A percentile compares a stretch with the other conserved stretches of the same genome.
phyloP scores from a whole-genome alignment of 2,329 filamentous ascomycete genomes.

The Plectosphaerella cucumerina region DNA sequence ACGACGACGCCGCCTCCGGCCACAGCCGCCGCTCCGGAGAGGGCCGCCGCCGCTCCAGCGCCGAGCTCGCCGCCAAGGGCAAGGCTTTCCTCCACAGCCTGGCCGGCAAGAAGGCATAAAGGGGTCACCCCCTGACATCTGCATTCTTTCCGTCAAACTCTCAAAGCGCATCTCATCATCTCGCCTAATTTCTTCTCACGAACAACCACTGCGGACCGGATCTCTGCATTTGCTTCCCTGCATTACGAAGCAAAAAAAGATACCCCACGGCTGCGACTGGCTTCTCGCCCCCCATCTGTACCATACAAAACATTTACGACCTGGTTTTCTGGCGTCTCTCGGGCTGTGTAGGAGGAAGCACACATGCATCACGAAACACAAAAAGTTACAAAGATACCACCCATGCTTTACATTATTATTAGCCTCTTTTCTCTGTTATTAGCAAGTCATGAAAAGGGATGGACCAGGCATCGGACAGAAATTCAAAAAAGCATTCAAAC shows the following conservation, averaged over 20 bases:
- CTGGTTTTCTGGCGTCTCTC: background rate
- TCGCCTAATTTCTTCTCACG: background rate
- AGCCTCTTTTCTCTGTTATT: background rate
- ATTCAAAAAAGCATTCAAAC: background rate
- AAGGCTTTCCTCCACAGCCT: conserved; percentile 46
- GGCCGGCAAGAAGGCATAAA: conserved; percentile 42
- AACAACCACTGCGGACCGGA: background rate
- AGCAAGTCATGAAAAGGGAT: background rate
- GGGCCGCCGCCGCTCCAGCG: conserved; percentile 4
- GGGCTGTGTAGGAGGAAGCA: too few relatives aligned
- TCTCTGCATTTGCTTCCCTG: background rate
- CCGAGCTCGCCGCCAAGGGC: conserved; percentile 34
- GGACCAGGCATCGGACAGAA: background rate
- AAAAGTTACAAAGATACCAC: conserved; percentile 4
- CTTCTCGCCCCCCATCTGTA: background rate
- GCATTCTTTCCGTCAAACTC: background rate
- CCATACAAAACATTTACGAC: background rate
- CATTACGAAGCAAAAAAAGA: background rate
- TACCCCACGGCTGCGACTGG: background rate
- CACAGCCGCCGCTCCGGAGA: conserved; percentile 1
- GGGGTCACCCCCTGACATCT: too few relatives aligned
- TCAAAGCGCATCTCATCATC: background rate
- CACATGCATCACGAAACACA: conserved; percentile 1
- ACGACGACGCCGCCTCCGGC: conserved; percentile 18
- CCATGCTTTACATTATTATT: background rate